Conservation (phyloP, 2,329 filamentous ascomycete genomes). For the Ascochyta pisi region DNA sequence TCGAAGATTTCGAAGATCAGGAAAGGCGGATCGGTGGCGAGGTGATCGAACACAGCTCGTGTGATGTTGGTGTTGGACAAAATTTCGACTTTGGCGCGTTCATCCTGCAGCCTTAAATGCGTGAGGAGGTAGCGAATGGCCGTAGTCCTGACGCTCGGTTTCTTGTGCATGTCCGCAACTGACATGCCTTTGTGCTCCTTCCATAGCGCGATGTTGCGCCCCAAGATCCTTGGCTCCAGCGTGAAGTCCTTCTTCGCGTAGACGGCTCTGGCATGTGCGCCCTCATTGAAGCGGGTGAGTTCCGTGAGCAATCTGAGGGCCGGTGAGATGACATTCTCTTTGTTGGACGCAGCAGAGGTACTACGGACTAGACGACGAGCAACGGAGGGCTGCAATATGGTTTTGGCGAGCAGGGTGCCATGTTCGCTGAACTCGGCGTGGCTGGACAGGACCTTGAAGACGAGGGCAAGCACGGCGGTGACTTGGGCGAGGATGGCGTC, state of each 20-base stretch:
- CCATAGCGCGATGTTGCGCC: conserved; percentile 79
- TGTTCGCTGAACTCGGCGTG: conserved; percentile 76
- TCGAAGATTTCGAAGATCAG: conserved; percentile 78
- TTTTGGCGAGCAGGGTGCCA: conserved; percentile 80
- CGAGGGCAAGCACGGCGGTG: conserved; percentile 78
- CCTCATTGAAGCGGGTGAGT: conserved; percentile 84
- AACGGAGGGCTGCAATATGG: conserved; percentile 80
- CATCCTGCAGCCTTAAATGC: conserved; percentile 78
- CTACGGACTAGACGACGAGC: conserved; percentile 81
- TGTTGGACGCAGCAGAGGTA: conserved; percentile 78
- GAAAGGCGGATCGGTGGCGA: conserved; percentile 78
- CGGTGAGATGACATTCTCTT: conserved; percentile 88
- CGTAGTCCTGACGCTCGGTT: conserved; percentile 82
- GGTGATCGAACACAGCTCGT: conserved; percentile 73
- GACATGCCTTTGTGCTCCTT: conserved; percentile 58
- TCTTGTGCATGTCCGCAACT: conserved; percentile 67
- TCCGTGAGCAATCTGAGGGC: conserved; percentile 86
- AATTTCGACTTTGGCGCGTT: conserved; percentile 80
- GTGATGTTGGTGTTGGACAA: conserved; percentile 76
- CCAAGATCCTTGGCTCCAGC: conserved; percentile 72
- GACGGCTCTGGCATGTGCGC: conserved; percentile 76
- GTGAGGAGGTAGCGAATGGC: conserved; percentile 82
- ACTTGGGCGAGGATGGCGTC: conserved; percentile 82
- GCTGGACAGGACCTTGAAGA: conserved; percentile 78
- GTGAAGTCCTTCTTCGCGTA: conserved; percentile 81